phyloP scores from a whole-genome alignment of 2,329 filamentous ascomycete species.

The Ascochyta fabae region DNA sequence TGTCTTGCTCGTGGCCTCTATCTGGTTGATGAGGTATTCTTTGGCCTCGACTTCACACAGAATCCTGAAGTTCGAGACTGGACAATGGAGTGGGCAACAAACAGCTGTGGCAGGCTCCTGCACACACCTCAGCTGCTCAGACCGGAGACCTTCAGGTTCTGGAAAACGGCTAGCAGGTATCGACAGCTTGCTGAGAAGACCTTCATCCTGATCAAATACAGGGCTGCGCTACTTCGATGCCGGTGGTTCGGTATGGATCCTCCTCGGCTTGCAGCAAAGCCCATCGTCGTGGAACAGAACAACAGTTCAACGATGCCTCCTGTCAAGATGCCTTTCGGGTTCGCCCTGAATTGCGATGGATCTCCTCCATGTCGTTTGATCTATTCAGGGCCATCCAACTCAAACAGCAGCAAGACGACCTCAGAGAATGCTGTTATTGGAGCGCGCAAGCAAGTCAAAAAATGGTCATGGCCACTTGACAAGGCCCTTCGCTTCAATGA shows the following conservation, averaged over 20 bases:
- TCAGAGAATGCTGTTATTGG: not conserved
- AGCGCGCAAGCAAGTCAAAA: not conserved
- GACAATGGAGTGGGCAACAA: constrained; percentile 30
- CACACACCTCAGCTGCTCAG: constrained; percentile 21
- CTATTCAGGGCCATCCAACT: not conserved
- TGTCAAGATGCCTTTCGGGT: constrained; percentile 19
- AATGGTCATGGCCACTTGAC: not conserved
- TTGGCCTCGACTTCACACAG: constrained; percentile 16
- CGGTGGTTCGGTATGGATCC: not conserved
- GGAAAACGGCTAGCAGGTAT: not conserved
- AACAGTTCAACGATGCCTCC: not conserved
- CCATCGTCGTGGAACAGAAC: not conserved
- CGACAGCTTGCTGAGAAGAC: not conserved
- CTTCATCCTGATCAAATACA: not conserved
- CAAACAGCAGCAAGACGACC: not conserved
- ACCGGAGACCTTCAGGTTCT: not conserved
- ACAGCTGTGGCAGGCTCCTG: constrained; percentile 29
- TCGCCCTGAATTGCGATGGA: constrained; percentile 14
- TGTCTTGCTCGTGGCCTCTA: constrained; percentile 35
- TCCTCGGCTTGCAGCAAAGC: not conserved
- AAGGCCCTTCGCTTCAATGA: not conserved
- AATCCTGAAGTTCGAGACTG: constrained; percentile 23
- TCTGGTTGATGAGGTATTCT: constrained; percentile 17
- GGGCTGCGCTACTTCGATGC: not conserved
- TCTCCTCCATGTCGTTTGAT: constrained; percentile 17